Evolutionary conservation across 768 basidiomycete species (phyloP), one percentile per base, ranked within the genome.

Genomic region (Kwoniella europaea): DNA sequence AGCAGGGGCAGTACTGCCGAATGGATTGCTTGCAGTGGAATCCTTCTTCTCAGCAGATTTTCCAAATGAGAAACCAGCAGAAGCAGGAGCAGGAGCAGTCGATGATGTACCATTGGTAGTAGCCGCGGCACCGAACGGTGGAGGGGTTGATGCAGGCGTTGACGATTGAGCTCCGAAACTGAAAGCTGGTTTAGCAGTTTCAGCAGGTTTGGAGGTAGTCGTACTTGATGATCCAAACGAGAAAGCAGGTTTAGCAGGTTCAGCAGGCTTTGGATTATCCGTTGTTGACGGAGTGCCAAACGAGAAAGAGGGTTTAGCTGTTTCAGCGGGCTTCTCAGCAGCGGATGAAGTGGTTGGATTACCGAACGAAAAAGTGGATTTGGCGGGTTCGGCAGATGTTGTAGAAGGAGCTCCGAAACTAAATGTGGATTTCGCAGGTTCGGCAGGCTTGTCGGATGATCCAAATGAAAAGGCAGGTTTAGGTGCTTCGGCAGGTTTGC

Each of bases 391-490:
- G n/a, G 65, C 44, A 5, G 68, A 22, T 27, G 57, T 4, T 7
- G 35, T 35, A 35, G 67, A 20, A 24, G 70, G 70, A 20, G 63
- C 29, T 9, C 70, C 70, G 22, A 71, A 71, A 42, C 52, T 56
- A 55, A 69, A 69, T 16, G 62, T 50, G 6, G 68, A 13, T 44
- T 69, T 69, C 22, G 68, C 16, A 9, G 68, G 24, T 57, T 73
- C 72, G 10, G 69, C 59, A 29, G 71, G 53, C 22, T 60, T 59
- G 24, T 52, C 61, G 42, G 61, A 35, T 2, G 68, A 58, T 10
- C 71, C 71, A 43, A 72, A 72, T 10, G 61, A 52, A 67, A 72
- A 72, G 7, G 72, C 44, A 6, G 67, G 27, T 59, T 69, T 73
- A 35, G 59, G 52, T 60, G 65, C 12, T n/a, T 68, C 67, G 24